Evolutionary conservation across 2,329 filamentous ascomycete species (phyloP).

Genomic region (Mariannaea sp.): DNA sequence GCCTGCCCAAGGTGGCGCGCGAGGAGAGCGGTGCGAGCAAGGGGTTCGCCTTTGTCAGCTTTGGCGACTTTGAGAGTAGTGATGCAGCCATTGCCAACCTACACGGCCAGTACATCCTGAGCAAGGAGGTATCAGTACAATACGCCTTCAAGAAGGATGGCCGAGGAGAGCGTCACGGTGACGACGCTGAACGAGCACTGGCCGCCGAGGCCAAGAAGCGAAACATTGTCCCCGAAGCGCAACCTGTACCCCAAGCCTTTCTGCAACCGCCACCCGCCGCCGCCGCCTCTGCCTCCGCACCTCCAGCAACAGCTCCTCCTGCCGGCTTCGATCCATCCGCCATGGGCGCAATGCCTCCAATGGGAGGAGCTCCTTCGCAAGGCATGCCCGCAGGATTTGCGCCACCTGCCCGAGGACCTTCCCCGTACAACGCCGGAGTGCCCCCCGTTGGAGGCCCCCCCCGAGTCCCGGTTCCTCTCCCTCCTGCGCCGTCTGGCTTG

Average conservation of each 20-base stretch:
- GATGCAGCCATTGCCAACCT: conserved; percentile 91
- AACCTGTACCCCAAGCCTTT: conserved; percentile 76
- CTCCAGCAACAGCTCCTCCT: conserved; percentile 32
- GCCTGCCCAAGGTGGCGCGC: conserved; percentile 86
- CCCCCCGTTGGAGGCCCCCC: conserved; percentile 37
- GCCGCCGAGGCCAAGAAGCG: conserved; percentile 92
- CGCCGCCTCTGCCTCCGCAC: too few species aligned
- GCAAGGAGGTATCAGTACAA: conserved; percentile 94
- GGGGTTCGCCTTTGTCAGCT: conserved; percentile 95
- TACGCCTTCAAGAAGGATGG: conserved; percentile 99
- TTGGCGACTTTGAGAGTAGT: conserved; percentile 88
- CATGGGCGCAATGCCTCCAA: conserved; percentile 37
- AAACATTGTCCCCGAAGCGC: conserved; percentile 82
- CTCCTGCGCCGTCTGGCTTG: conserved; percentile 55
- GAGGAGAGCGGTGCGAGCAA: conserved; percentile 89
- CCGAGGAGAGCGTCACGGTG: conserved; percentile 94
- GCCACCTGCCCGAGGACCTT: conserved; percentile 42
- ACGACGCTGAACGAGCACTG: conserved; percentile 88
- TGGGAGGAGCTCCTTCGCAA: conserved; percentile 40
- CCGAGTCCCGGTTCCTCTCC: conserved; percentile 46
- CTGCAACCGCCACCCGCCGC: conserved; percentile 48
- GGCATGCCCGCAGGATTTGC: conserved; percentile 47
- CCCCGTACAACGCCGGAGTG: conserved; percentile 41
- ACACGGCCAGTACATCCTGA: conserved; percentile 95
- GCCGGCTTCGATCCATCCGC: conserved; percentile 45